Conservation (phyloP, 352 stramenopile species). For the Phytopythium chamaehyphon region DNA sequence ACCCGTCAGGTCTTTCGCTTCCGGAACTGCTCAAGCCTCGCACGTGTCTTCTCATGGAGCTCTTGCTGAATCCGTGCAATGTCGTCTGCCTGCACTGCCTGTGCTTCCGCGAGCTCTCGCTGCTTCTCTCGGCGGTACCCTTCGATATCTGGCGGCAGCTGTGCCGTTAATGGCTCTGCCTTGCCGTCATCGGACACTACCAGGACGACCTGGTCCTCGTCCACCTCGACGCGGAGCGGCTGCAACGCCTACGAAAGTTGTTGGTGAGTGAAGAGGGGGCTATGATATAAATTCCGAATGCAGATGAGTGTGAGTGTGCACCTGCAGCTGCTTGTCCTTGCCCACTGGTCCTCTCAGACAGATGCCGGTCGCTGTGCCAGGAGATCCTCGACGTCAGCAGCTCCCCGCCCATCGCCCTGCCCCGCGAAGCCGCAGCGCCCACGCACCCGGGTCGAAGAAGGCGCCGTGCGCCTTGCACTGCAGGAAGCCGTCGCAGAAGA, state of each 20-base stretch:
- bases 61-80: slow-evolving; percentile 42
- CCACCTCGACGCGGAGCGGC: slow-evolving; percentile 32
- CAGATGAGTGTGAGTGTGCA: too few species aligned
- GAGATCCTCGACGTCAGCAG: background rate
- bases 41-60: slow-evolving; percentile 57
- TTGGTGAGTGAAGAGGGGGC: background rate
- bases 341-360: slow-evolving; percentile 54
- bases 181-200: slow-evolving; percentile 12
- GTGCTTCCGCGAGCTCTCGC: slow-evolving; percentile 29
- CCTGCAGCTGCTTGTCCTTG: slow-evolving; percentile 15
- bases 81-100: slow-evolving; percentile 41
- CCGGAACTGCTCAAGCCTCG: slow-evolving; percentile 32
- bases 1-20: background rate
- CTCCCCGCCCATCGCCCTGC: background rate
- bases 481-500: slow-evolving; percentile 75
- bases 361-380: slow-evolving; percentile 39
- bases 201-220: slow-evolving; percentile 41
- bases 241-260: slow-evolving; percentile 23
- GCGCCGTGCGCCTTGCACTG: slow-evolving; percentile 80
- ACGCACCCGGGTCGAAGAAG: slow-evolving; percentile 67
- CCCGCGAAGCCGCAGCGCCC: background rate
- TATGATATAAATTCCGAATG: too few species aligned
- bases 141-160: slow-evolving; percentile 17
- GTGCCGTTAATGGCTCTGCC: slow-evolving; percentile 8
- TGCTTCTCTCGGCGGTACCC: slow-evolving; percentile 42